Evolutionary conservation across 2,329 filamentous ascomycete species (phyloP).

Genomic region (Fusarium praegraminearum): DNA sequence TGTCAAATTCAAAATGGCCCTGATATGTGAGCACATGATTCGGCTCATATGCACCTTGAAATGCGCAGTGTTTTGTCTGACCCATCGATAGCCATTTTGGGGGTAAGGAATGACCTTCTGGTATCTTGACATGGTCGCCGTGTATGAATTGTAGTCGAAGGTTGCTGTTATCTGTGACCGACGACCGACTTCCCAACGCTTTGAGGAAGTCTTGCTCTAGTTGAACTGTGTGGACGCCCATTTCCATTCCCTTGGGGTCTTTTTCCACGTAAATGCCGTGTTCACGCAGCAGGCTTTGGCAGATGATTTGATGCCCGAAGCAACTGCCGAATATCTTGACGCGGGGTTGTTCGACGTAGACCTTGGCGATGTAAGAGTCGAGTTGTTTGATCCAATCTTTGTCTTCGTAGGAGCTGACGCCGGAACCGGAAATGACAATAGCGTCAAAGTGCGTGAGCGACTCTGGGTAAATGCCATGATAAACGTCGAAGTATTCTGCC

Average conservation of each 20-base stretch:
- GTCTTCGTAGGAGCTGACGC: constrained; percentile 2
- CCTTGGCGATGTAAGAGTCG: not conserved
- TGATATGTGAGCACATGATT: constrained; percentile 6
- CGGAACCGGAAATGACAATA: not conserved
- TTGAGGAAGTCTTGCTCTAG: not conserved
- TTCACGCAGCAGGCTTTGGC: not conserved
- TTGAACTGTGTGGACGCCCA: not conserved
- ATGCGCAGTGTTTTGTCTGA: constrained; percentile 1
- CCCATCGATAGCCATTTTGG: constrained; percentile 2
- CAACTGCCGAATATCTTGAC: constrained; percentile 1
- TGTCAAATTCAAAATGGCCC: constrained; percentile 4
- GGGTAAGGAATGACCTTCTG: not conserved
- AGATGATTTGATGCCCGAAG: constrained; percentile 5
- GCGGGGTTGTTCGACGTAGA: not conserved
- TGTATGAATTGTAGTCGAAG: not conserved
- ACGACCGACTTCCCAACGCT: not conserved
- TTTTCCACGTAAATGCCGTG: not conserved
- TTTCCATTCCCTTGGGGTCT: constrained; percentile 1
- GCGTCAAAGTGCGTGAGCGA: not conserved
- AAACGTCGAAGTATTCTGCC: not conserved
- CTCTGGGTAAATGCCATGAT: not conserved
- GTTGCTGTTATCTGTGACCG: not conserved
- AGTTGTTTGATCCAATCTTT: constrained; percentile 3
- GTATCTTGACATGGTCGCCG: constrained; percentile 3
- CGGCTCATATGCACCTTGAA: constrained; percentile 7